These are phyloP conservation scores for Chenopodium suecicum DNA, from an alignment of 148 eudicot species.

Conservation along the genomic window DNA sequence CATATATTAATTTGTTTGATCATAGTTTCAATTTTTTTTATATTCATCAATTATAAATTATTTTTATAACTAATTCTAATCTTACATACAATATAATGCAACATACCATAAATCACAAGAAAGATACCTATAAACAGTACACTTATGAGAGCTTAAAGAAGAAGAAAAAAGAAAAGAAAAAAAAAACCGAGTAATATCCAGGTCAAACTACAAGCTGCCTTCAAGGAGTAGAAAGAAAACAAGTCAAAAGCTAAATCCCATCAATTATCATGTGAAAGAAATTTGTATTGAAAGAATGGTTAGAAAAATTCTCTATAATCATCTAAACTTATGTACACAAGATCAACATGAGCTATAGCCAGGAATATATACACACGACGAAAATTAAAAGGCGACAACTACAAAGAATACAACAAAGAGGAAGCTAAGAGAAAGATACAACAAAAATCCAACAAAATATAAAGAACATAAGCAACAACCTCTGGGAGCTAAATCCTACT, in stretches of 20 bases:
- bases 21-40: too few species aligned
- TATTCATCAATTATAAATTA: too few species aligned
- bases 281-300: slow-evolving; percentile 23
- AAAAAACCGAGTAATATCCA: too few species aligned
- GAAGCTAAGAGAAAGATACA: slow-evolving; percentile 30
- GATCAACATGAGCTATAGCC: slow-evolving; percentile 5
- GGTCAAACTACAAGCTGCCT: too few species aligned
- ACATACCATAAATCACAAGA: too few species aligned
- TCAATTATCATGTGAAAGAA: slow-evolving; percentile 10
- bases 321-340: slow-evolving; percentile 28
- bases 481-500: slow-evolving; percentile 33
- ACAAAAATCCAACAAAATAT: slow-evolving; percentile 22
- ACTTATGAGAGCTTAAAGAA: too few species aligned
- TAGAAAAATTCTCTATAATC: slow-evolving; percentile 17
- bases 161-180: too few species aligned
- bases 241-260: neutral
- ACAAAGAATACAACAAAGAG: slow-evolving; percentile 14
- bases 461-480: slow-evolving; percentile 28
- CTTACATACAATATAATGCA: too few species aligned
- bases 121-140: too few species aligned
- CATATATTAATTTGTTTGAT: too few species aligned
- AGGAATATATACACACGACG: neutral
- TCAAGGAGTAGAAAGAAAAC: neutral
- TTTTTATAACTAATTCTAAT: too few species aligned
- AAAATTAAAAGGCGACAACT: neutral